Evolutionary conservation across 192 early-diverging fungal genomes (phyloP).

Genomic region (Martensiomyces pterosporus): DNA sequence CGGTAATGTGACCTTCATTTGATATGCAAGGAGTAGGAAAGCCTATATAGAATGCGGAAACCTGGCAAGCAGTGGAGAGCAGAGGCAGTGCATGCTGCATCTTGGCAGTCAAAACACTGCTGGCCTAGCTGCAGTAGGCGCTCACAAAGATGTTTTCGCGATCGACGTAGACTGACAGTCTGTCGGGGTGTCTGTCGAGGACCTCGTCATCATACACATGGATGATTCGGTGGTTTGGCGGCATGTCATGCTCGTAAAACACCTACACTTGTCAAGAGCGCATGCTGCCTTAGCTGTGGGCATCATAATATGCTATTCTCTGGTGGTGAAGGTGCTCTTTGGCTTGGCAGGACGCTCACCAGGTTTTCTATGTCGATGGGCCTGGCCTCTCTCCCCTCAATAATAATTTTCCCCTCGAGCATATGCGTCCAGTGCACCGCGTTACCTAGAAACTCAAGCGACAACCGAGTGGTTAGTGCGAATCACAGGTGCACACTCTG

Average conservation of each 20-base stretch:
- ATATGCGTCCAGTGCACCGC: conserved; percentile 39
- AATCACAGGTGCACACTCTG: no score
- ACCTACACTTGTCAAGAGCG: conserved; percentile 2
- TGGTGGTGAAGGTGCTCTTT: no score
- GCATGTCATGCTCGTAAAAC: conserved; percentile 30
- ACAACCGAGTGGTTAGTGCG: no score
- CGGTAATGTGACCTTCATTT: no score
- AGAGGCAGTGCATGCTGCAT: no score
- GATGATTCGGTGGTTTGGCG: conserved; percentile 38
- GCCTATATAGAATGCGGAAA: no score
- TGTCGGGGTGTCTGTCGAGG: conserved; percentile 22
- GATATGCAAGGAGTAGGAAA: no score
- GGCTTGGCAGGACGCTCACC: no score
- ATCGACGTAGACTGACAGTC: conserved; percentile 39
- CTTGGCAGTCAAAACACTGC: no score
- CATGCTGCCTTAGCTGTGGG: background rate
- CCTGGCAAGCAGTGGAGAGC: no score
- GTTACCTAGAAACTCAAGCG: no score
- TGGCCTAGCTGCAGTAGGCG: conserved; percentile 36
- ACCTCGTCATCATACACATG: conserved; percentile 29
- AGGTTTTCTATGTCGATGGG: conserved; percentile 30
- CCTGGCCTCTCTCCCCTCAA: conserved; percentile 28
- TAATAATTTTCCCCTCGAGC: conserved; percentile 34
- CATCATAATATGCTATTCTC: conserved; percentile 6
- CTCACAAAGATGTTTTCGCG: conserved; percentile 43